Base-by-base conservation (phyloP, 768 basidiomycete genomes). In the Psilocybe subaeruginosa region DNA sequence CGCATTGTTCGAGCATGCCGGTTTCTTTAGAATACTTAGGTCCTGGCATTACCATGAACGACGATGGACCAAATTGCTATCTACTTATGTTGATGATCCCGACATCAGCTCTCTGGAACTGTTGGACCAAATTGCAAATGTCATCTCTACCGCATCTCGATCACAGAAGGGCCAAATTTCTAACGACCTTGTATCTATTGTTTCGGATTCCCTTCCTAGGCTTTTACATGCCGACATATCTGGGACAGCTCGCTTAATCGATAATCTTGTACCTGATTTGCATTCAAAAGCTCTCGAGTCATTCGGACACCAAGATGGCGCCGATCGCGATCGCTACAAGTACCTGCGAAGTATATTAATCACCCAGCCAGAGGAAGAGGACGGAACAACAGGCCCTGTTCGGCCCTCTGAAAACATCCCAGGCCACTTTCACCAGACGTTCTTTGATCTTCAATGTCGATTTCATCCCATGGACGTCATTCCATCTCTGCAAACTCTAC, bases 11-110 rank as follows among this genome's bases (percentile, higher is more conserved):
- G 85, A 91, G 67, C 69, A 77, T 8, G 95, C 97, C 0, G 89
- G 93, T 0, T 99, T 99, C 77, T 96, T 88, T 72, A 86, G 95
- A 41, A 96, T 99, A 61, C 79, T 99, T 27, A 88, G 95, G 45
- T 80, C 84, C 8, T 90, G 92, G 82, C 87, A 93, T 75, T 81
- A 85, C 16, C 87, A 88, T 53, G 92, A 96, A 50, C 81, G 76
- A 23, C 80, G 84, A 62, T 99, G 95, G 95, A 80, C 83, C 3
- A 79, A 83, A 14, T 79, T 98, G 37, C 74, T 97, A 29, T 77
- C 81, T 51, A 89, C 92, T 3, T 91, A 89, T 69, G 72, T 99
- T 45, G 81, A 85, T 17, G 96, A 98, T 73, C 80, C 86, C 2
- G 85, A 87, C 48, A 73, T 92, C 48, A 80, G 76, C 8, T 68